Conservation (phyloP, 2,329 filamentous ascomycete species). For the Claviceps quebecensis region DNA sequence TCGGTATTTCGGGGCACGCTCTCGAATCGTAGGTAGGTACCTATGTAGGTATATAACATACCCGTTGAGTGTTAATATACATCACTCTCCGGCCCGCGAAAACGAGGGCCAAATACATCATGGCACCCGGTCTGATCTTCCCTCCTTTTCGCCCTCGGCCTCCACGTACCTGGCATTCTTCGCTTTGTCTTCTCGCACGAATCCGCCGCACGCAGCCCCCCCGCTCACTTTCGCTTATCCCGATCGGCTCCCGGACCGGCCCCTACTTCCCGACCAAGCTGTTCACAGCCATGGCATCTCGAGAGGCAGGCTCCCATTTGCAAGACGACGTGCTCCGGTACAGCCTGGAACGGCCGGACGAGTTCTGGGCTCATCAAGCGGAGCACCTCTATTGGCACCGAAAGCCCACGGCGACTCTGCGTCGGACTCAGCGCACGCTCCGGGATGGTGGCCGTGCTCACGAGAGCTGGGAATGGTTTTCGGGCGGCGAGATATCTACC, state of each 20-base stretch:
- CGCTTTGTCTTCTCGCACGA: too few species aligned
- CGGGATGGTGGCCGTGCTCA: conserved; percentile 47
- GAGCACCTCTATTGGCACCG: conserved; percentile 69
- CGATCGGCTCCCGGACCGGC: neutral
- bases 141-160: too few species aligned
- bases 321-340: conserved; percentile 37
- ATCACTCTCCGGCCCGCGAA: too few species aligned
- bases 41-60: too few species aligned
- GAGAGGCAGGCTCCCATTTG: conserved; percentile 11
- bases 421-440: conserved; percentile 47
- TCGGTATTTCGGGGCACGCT: too few species aligned
- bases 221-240: neutral
- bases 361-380: conserved; percentile 66
- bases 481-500: conserved; percentile 76
- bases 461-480: conserved; percentile 80
- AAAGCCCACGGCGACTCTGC: conserved; percentile 50
- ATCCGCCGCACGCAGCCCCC: too few species aligned
- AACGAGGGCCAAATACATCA: too few species aligned
- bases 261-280: neutral
- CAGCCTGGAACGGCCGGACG: conserved; percentile 54
- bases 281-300: conserved; percentile 2
- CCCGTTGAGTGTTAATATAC: too few species aligned
- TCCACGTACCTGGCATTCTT: too few species aligned
- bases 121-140: too few species aligned
- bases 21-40: too few species aligned